Conservation (phyloP, 768 basidiomycete genomes). For the Coprinopsis sp. region DNA sequence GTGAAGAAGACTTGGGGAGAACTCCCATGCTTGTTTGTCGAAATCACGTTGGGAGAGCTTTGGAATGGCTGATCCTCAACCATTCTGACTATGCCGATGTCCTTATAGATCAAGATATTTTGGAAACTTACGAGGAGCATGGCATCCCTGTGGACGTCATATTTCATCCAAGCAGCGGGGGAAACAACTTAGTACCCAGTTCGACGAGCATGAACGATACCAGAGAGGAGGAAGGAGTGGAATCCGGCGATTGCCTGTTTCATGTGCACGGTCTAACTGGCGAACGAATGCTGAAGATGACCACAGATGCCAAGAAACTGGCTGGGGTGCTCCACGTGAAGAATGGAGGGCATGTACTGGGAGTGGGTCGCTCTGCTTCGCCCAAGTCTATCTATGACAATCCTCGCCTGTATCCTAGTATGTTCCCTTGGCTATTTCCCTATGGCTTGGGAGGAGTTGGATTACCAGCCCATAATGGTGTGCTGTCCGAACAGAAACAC, state of each 20-base stretch:
- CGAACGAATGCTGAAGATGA: conserved; percentile 15
- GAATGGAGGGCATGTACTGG: conserved; percentile 19
- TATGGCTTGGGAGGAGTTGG: conserved; percentile 29
- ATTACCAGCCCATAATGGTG: not conserved
- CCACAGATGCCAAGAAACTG: conserved; percentile 14
- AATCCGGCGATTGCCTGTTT: too few species aligned
- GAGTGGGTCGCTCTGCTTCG: conserved; percentile 18
- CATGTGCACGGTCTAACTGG: conserved; percentile 31
- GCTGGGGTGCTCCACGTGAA: conserved; percentile 25
- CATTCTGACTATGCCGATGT: conserved; percentile 23
- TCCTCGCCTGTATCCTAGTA: conserved; percentile 30
- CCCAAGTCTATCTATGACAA: conserved; percentile 28
- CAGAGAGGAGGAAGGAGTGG: not conserved
- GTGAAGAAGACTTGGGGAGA: conserved; percentile 12
- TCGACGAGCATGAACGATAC: not conserved
- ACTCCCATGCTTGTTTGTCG: conserved; percentile 21
- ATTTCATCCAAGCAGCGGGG: not conserved
- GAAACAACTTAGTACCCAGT: not conserved
- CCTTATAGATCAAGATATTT: conserved; percentile 16
- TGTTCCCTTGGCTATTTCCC: conserved; percentile 42
- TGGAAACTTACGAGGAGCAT: conserved; percentile 7
- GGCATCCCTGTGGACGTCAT: not conserved
- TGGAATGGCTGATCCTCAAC: conserved; percentile 26
- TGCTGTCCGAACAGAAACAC: conserved; percentile 19
- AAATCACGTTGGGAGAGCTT: conserved; percentile 16